These are phyloP conservation scores for Ormosia emarginata DNA, from an alignment of 306 rosid genomes.

Conservation along the genomic window DNA sequence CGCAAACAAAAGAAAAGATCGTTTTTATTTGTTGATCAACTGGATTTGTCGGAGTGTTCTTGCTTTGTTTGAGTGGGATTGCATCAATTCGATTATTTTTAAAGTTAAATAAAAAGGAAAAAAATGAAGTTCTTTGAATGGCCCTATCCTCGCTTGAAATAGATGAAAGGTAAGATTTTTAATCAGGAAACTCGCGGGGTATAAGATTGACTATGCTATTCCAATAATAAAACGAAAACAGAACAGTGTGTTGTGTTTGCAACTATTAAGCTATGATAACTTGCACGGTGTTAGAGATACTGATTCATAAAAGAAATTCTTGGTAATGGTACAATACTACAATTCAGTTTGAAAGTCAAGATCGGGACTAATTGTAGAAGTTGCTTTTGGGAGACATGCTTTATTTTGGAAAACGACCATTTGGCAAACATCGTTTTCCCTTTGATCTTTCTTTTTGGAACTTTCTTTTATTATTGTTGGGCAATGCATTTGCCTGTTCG, in stretches of 20 bases:
- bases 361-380: background rate
- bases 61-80: background rate
- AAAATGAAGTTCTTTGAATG: background rate
- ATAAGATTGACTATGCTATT: background rate
- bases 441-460: slow-evolving; percentile 34
- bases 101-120: background rate
- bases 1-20: too few relatives aligned
- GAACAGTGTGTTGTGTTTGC: background rate
- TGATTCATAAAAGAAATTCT: background rate
- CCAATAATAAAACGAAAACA: background rate
- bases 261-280: background rate
- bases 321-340: background rate
- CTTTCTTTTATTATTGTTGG: slow-evolving; percentile 28
- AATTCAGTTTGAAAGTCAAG: slow-evolving; percentile 20
- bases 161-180: background rate
- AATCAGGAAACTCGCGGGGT: too few relatives aligned
- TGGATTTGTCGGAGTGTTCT: background rate
- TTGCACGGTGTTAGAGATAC: background rate
- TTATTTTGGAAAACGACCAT: slow-evolving; percentile 26
- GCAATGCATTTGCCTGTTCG: slow-evolving; percentile 1
- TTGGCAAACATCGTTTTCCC: slow-evolving; percentile 27
- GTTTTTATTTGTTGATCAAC: background rate
- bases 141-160: background rate
- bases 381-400: slow-evolving; percentile 24
- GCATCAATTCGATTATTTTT: background rate